A percentile compares a stretch with the other conserved stretches of the same genome.
Conservation (phyloP, 768 basidiomycete species). For the Pilatotrama ljubarskyi region DNA sequence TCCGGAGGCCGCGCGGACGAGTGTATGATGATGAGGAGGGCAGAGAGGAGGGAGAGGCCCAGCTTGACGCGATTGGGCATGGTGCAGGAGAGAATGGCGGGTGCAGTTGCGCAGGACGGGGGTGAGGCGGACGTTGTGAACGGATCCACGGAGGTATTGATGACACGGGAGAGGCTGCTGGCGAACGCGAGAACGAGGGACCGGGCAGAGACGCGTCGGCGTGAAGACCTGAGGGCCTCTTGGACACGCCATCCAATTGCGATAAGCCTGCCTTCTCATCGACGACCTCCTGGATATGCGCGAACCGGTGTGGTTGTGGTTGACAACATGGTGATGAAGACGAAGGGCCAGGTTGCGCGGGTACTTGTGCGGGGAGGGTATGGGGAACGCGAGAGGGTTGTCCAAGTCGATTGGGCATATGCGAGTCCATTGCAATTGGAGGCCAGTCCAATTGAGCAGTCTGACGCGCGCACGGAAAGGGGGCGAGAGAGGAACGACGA, state of each 20-base stretch:
- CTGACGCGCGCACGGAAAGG: constrained; percentile 5
- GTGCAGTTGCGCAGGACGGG: constrained; percentile 6
- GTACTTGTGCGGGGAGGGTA: constrained; percentile 4
- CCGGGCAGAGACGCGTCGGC: constrained; percentile 13
- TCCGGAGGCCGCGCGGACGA: constrained; percentile 44
- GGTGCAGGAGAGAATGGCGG: constrained; percentile 21
- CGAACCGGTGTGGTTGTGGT: constrained; percentile 11
- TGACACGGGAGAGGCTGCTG: constrained; percentile 13
- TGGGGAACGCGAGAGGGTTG: constrained; percentile 21
- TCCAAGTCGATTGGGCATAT: constrained; percentile 24
- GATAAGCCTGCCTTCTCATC: constrained; percentile 26
- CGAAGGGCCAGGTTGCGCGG: constrained; percentile 10
- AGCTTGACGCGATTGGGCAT: constrained; percentile 20
- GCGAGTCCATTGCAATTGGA: constrained; percentile 27
- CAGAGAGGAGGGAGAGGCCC: constrained; percentile 12
- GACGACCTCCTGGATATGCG: constrained; percentile 19
- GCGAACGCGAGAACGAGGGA: constrained; percentile 11
- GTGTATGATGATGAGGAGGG: constrained; percentile 25
- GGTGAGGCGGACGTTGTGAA: constrained; percentile 12
- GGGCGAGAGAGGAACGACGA: constrained; percentile 14
- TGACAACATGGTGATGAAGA: background rate
- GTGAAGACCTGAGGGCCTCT: constrained; percentile 7
- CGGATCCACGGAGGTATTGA: constrained; percentile 22
- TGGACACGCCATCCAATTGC: constrained; percentile 12
- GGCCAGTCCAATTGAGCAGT: constrained; percentile 22